These are phyloP conservation scores for Ceratocystis colombiana DNA, from an alignment of 2,329 filamentous ascomycete species.

Conservation along the genomic window DNA sequence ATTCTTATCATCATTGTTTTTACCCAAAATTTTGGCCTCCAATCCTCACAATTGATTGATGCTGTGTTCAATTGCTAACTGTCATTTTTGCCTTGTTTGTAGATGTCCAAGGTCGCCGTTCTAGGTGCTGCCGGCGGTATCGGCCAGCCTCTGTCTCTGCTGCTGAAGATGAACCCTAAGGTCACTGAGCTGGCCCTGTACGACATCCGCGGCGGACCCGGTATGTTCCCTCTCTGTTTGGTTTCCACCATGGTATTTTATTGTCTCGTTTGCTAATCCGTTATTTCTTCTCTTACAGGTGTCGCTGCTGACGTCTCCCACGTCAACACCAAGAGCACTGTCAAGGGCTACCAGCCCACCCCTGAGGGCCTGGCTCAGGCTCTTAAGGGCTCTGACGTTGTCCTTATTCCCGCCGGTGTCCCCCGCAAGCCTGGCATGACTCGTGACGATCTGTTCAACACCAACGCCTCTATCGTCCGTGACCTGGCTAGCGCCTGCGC, in stretches of 20 bases:
- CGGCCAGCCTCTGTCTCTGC: constrained; percentile 92
- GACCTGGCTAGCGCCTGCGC: constrained; percentile 94
- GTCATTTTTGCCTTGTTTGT: constrained; percentile 26
- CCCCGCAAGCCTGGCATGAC: constrained; percentile 99
- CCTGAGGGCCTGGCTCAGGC: constrained; percentile 64
- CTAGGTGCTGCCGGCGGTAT: constrained; percentile 96
- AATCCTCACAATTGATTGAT: not conserved
- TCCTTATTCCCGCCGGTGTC: constrained; percentile 96
- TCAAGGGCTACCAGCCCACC: constrained; percentile 78
- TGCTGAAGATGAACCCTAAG: constrained; percentile 96
- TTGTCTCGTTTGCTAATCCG: constrained; percentile 8
- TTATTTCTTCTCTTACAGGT: constrained; percentile 45
- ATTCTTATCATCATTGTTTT: not conserved
- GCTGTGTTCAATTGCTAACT: constrained; percentile 4
- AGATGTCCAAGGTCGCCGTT: constrained; percentile 96
- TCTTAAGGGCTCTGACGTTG: constrained; percentile 81
- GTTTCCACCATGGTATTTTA: not conserved
- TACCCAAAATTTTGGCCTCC: not conserved
- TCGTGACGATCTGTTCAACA: constrained; percentile 99
- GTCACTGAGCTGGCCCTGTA: constrained; percentile 92
- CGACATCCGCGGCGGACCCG: constrained; percentile 89
- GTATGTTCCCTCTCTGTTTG: constrained; percentile 44
- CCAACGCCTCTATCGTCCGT: constrained; percentile 98
- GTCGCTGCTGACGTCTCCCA: constrained; percentile 96
- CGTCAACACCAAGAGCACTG: constrained; percentile 96